phyloP scores from a whole-genome alignment of 1,284 basidiomycete species.

The Golubevia pallescens region DNA sequence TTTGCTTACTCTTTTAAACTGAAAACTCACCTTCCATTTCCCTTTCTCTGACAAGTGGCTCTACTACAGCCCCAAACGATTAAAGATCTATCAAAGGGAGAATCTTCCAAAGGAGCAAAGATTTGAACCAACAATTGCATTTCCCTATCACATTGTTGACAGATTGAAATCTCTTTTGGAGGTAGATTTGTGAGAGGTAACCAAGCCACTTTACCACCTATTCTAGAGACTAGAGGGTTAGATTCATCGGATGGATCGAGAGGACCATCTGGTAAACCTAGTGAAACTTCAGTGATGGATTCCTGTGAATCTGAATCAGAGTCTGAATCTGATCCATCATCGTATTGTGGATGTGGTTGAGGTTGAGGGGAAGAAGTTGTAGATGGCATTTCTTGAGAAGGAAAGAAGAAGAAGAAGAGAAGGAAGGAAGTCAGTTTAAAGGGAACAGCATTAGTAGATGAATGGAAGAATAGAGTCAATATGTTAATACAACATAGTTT shows the following conservation, averaged over 20 bases:
- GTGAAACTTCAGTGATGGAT: constrained; percentile 35
- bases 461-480: too few relatives aligned
- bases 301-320: constrained; percentile 8
- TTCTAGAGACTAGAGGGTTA: constrained; percentile 60
- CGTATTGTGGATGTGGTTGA: constrained; percentile 12
- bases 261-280: constrained; percentile 53
- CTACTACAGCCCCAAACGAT: constrained; percentile 59
- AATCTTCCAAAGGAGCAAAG: constrained; percentile 59
- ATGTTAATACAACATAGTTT: too few relatives aligned
- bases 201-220: constrained; percentile 56
- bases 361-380: too few relatives aligned
- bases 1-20: neutral
- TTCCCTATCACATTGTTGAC: constrained; percentile 35
- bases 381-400: neutral
- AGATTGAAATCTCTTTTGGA: constrained; percentile 23
- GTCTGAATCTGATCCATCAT: constrained; percentile 34
- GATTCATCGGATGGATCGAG: constrained; percentile 46
- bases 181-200: constrained; percentile 29
- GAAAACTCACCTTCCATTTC: constrained; percentile 38
- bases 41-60: constrained; percentile 44
- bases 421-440: neutral
- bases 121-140: constrained; percentile 63
- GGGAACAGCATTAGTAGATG: too few relatives aligned
- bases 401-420: neutral
- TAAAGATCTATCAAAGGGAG: constrained; percentile 52